Evolutionary conservation across 148 eudicot species (phyloP), one percentile per base, ranked within the genome.

Genomic region (Euryodendron excelsum): DNA sequence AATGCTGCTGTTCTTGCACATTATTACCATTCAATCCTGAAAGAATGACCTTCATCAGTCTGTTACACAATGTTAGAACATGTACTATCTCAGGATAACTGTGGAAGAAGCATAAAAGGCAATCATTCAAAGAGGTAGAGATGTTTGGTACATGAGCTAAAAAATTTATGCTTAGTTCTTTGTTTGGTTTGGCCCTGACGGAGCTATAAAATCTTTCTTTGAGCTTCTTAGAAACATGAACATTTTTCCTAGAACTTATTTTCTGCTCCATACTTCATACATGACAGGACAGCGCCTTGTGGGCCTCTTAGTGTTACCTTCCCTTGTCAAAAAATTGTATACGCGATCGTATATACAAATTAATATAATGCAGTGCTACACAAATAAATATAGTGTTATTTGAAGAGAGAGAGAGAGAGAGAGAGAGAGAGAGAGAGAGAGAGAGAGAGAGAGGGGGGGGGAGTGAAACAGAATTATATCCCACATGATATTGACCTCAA

Each of bases 1-100:
- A 69, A 52, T 85, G 86, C 72, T 82, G 93, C 55, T 87, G 84
- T 44, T 80, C 87, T 84, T 78, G 93, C 36, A 72, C 84, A 71
- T 66, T 81, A 76, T 68, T 78, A 82, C 73, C 80, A 78, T 88
- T 86, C 84, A 77, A 69, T 65, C 79, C 86, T 84, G 63, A 66
- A 81, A 81, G 62, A 74, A 76, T 61, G 44, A 67, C 67, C 61
- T 52, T 53, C 37, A 68, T 77, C 73, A 67, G 73, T 53, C 36
- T 48, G 25, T 31, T 15, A 20, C 12, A 67, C 27, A 39, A 28
- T 36, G 11, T 67, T 21, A 67, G 25, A 41, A 2, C 18, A 62
- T 74, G 66, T 47, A 23, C 2, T 52, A 27, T 55, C 53, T 21
- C 28, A 55, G 53, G 59, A 36, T 41, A 27, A 39, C 33, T 41